phyloP scores from a whole-genome alignment of 2,329 filamentous ascomycete species.

The Phyllosticta citriasiana region DNA sequence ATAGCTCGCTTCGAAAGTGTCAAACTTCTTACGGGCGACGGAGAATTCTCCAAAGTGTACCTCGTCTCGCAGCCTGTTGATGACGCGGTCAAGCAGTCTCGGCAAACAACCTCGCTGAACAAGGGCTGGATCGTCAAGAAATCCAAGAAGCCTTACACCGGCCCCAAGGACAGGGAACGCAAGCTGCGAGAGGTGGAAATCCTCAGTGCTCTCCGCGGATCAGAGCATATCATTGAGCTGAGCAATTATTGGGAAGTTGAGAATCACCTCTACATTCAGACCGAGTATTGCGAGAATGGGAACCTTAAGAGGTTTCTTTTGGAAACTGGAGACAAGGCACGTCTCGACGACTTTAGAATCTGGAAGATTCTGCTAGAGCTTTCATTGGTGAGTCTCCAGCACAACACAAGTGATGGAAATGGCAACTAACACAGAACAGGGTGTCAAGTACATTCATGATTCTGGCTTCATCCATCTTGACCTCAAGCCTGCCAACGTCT shows the following conservation, averaged over 20 bases:
- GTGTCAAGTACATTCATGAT: conserved; percentile 81
- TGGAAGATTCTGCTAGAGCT: conserved; percentile 95
- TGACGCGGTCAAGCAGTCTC: conserved; percentile 21
- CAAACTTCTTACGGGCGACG: conserved; percentile 62
- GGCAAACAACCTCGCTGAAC: conserved; percentile 18
- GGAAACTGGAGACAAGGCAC: conserved; percentile 71
- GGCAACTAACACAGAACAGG: conserved; percentile 43
- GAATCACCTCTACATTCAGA: conserved; percentile 87
- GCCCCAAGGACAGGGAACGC: conserved; percentile 66
- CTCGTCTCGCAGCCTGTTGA: conserved; percentile 51
- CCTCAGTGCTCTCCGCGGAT: conserved; percentile 63
- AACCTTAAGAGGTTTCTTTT: conserved; percentile 78
- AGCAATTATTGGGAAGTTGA: conserved; percentile 82
- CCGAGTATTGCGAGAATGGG: conserved; percentile 91
- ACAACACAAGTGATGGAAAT: background rate
- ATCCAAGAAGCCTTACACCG: conserved; percentile 68
- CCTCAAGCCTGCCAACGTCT: conserved; percentile 73
- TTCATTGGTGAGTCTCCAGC: conserved; percentile 53
- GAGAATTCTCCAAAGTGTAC: conserved; percentile 91
- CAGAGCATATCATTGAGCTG: conserved; percentile 78
- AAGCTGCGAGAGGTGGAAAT: conserved; percentile 79
- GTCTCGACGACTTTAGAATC: conserved; percentile 92
- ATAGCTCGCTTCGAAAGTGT: conserved; percentile 70
- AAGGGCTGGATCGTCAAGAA: conserved; percentile 88
- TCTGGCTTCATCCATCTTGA: conserved; percentile 79